These are phyloP conservation scores for Boletus rubescentipes DNA, from an alignment of 768 basidiomycete genomes.

Conservation along the genomic window DNA sequence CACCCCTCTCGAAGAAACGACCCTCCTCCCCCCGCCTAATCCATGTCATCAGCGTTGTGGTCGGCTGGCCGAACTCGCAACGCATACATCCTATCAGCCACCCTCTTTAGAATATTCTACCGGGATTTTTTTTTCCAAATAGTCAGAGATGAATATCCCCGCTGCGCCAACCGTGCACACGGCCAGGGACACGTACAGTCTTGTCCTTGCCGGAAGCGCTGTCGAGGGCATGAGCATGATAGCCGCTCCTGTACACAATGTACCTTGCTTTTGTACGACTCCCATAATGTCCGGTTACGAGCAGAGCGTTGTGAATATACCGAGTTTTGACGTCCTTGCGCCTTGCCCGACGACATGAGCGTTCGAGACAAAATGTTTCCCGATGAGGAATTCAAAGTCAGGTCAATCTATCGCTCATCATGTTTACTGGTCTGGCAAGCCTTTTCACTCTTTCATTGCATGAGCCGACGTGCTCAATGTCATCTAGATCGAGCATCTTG, in stretches of 20 bases:
- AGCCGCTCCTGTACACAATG: conserved; percentile 2
- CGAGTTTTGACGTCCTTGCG: not conserved
- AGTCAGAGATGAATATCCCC: conserved; percentile 51
- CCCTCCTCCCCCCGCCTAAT: conserved; percentile 4
- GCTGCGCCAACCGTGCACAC: conserved; percentile 45
- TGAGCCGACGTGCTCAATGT: conserved; percentile 3
- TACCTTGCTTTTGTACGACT: conserved; percentile 43
- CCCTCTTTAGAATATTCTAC: not conserved
- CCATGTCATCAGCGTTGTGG: too few species aligned
- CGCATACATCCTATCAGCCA: conserved; percentile 4
- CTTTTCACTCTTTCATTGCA: not conserved
- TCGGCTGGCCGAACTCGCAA: conserved; percentile 17
- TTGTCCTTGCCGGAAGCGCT: conserved; percentile 57
- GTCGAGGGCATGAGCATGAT: conserved; percentile 12
- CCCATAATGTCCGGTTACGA: conserved; percentile 36
- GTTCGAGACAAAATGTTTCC: conserved; percentile 2
- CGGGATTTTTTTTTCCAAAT: conserved; percentile 46
- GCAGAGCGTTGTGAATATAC: conserved; percentile 5
- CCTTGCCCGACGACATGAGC: conserved; percentile 17
- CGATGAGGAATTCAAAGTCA: conserved; percentile 1
- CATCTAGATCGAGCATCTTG: conserved; percentile 84
- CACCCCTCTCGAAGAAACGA: conserved; percentile 23
- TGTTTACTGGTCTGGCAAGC: conserved; percentile 82
- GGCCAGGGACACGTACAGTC: conserved; percentile 50
- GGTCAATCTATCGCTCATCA: conserved; percentile 24